Evolutionary conservation across 106 monocot species (phyloP).

Genomic region (Dendrobium huoshanense): DNA sequence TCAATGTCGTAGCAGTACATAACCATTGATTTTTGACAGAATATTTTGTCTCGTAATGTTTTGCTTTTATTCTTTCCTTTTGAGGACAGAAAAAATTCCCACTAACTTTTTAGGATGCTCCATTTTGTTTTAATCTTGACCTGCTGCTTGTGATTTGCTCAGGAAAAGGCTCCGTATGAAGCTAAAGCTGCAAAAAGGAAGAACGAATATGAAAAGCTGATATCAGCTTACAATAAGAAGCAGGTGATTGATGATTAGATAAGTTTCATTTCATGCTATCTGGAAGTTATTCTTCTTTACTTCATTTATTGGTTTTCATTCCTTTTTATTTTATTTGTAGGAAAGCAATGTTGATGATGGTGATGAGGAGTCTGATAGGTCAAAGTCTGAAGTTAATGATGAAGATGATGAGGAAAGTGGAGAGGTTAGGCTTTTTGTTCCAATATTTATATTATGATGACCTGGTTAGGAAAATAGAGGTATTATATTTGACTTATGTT

Average conservation of each 20-base stretch:
- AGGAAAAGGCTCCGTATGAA: conserved; percentile 33
- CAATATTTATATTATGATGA: not conserved
- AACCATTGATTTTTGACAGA: not conserved
- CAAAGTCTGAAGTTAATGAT: conserved; percentile 33
- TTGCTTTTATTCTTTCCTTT: not conserved
- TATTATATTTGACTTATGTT: too few species aligned
- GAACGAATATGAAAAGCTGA: conserved; percentile 28
- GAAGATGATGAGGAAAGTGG: conserved; percentile 32
- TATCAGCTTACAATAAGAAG: conserved; percentile 31
- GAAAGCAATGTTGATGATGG: conserved; percentile 19
- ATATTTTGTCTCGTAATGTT: not conserved
- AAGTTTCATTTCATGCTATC: not conserved
- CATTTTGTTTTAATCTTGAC: not conserved
- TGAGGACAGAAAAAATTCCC: not conserved
- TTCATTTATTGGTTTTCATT: not conserved
- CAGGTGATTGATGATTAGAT: conserved; percentile 8
- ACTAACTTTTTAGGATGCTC: not conserved
- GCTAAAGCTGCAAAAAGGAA: conserved; percentile 37
- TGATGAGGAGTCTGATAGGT: conserved; percentile 32
- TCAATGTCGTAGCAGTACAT: not conserved
- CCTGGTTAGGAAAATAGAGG: too few species aligned
- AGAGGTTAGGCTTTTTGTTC: conserved; percentile 11
- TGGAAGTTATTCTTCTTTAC: not conserved
- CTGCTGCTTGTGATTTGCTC: not conserved
- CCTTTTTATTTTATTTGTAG: not conserved